Base-by-base conservation (phyloP, 257 asterid species). In the Primulina eburnea region DNA sequence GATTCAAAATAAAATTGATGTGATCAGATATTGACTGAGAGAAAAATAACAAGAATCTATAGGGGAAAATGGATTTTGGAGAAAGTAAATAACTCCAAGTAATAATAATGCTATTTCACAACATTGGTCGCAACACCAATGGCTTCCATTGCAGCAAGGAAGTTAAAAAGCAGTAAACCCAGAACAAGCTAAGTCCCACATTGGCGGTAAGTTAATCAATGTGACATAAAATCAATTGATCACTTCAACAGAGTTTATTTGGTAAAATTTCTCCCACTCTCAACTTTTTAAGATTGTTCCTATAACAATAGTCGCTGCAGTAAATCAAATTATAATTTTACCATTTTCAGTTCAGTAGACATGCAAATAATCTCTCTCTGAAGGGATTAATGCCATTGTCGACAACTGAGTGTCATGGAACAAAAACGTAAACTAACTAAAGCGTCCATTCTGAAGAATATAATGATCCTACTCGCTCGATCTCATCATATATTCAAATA, bases 11-110 rank as follows among this genome's bases (percentile, higher is more conserved):
- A 56, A 69, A 71, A 33, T 5, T 50, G 60, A 33, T 29, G 62
- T 47, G 60, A 83, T 79, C 75, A 87, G 83, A 57, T 60, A 34
- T 7, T 33, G 24, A 16, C 47, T 26, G 33, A 6, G 62, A 64
- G 64, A 28, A 33, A 63, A 62, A 50, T 21, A 35, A 64, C 12
- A 17, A 40, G 20, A 8, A 12, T 55, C 21, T 7, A 18, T 24
- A 32, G 7, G 20, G 34, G 24, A 52, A 28, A 28, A 28, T 37
- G 29, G 8, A 26, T 5, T 34, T 35, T 4, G 9, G 26, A 30
- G 20, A 43, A 18, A 28, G 30, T 21, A 40, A 33, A 40, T 38
- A 7, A 60, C 26, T 24, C 34, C 37, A 28, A 14, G 38, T 56
- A 40, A 32, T 33, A 63, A 28, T 56, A 18, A 64, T 21, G 65